These are phyloP conservation scores for Rutstroemia sp. DNA, from an alignment of 2,329 filamentous ascomycete species.

Conservation along the genomic window DNA sequence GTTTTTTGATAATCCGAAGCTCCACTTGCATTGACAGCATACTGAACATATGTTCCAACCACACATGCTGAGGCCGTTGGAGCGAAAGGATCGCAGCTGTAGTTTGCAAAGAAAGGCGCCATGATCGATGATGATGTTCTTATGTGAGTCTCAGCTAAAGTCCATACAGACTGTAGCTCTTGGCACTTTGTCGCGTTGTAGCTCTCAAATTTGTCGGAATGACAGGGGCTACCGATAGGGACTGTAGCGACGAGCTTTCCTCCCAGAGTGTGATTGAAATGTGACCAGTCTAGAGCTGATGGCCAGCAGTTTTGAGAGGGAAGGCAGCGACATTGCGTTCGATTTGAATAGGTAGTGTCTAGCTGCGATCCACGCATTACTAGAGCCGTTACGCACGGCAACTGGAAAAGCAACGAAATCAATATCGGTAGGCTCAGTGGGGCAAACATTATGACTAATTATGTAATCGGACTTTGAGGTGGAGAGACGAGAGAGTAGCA, in stretches of 20 bases:
- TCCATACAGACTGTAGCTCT: conserved; percentile 1
- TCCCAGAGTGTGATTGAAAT: conserved; percentile 13
- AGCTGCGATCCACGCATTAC: too few relatives aligned
- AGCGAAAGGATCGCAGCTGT: conserved; percentile 22
- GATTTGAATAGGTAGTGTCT: too few relatives aligned
- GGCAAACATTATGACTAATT: too few relatives aligned
- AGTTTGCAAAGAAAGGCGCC: conserved; percentile 32
- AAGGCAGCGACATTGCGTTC: conserved; percentile 1
- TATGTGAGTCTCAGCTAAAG: conserved; percentile 9
- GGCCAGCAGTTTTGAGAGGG: conserved; percentile 16
- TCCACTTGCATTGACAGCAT: conserved; percentile 24
- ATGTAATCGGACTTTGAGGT: too few relatives aligned
- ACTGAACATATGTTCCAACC: conserved; percentile 33
- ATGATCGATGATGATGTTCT: conserved; percentile 32
- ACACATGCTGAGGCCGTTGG: conserved; percentile 32
- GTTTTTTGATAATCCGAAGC: conserved; percentile 27
- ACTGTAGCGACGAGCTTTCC: conserved; percentile 13
- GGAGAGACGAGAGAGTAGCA: too few relatives aligned
- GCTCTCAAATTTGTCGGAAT: background rate
- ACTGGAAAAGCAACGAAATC: too few relatives aligned
- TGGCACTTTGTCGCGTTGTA: conserved; percentile 4
- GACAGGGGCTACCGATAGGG: conserved; percentile 11
- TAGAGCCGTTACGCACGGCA: too few relatives aligned
- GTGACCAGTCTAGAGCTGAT: conserved; percentile 8
- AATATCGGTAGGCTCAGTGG: too few relatives aligned